These are phyloP conservation scores for Thamnidium elegans DNA, from an alignment of 192 early-diverging fungal genomes.

Conservation along the genomic window DNA sequence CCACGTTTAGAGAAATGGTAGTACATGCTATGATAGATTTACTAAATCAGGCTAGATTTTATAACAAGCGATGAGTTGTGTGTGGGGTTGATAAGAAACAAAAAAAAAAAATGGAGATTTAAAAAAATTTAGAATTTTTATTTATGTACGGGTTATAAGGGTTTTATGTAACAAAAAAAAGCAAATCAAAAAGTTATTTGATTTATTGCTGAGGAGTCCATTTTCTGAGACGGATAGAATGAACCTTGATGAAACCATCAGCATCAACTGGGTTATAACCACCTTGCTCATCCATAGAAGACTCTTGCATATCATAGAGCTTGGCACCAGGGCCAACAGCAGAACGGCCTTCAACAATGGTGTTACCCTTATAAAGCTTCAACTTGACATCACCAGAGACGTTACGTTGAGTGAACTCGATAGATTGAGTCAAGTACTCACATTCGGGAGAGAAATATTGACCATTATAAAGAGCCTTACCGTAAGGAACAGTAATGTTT, in stretches of 20 bases:
- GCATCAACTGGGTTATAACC: conserved; percentile 91
- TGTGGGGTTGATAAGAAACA: too few relatives aligned
- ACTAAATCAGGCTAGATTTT: too few relatives aligned
- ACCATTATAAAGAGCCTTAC: conserved; percentile 88
- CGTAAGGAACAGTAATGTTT: conserved; percentile 78
- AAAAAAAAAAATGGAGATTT: too few relatives aligned
- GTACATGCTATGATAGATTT: too few relatives aligned
- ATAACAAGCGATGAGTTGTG: too few relatives aligned
- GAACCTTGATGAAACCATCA: conserved; percentile 98
- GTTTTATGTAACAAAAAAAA: too few relatives aligned
- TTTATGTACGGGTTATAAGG: too few relatives aligned
- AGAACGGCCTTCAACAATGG: conserved; percentile 85
- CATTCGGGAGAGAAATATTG: conserved; percentile 96
- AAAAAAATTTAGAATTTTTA: too few relatives aligned
- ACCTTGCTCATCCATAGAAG: conserved; percentile 92
- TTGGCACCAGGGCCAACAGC: conserved; percentile 67
- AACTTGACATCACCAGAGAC: conserved; percentile 92
- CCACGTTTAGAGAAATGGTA: too few relatives aligned
- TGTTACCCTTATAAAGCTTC: conserved; percentile 96
- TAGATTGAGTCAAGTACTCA: conserved; percentile 80
- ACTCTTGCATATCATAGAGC: conserved; percentile 94
- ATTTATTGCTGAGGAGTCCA: conserved; percentile 43
- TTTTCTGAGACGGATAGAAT: conserved; percentile 92
- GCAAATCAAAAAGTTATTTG: too few relatives aligned
- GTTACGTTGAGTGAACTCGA: conserved; percentile 77